These are phyloP conservation scores for Penicillium canescens DNA, from an alignment of 495 filamentous ascomycete genomes.

Conservation along the genomic window DNA sequence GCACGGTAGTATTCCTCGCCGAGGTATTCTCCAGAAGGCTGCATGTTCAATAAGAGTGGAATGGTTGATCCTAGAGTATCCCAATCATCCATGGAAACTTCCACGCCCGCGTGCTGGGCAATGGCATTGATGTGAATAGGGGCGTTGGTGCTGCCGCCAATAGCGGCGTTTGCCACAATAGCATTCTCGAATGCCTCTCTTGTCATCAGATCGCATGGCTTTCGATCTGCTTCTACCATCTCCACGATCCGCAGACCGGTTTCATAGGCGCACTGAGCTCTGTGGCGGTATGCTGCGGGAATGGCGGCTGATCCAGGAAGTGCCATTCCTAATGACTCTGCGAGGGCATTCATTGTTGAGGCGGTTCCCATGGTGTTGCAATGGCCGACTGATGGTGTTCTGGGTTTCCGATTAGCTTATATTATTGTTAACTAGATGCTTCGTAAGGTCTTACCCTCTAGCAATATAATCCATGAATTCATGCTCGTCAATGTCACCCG, in stretches of 20 bases:
- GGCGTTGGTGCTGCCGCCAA: constrained; percentile 58
- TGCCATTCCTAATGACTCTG: constrained; percentile 58
- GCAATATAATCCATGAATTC: constrained; percentile 52
- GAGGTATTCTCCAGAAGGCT: constrained; percentile 52
- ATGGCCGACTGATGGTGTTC: constrained; percentile 52
- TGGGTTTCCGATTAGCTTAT: constrained; percentile 16
- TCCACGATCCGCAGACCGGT: constrained; percentile 55
- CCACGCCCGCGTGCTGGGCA: constrained; percentile 53
- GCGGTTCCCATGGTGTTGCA: constrained; percentile 62
- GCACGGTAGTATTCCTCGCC: constrained; percentile 56
- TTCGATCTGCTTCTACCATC: constrained; percentile 54
- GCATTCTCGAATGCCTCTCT: constrained; percentile 57
- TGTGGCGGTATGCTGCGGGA: constrained; percentile 52
- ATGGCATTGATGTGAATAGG: constrained; percentile 58
- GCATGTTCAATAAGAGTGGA: constrained; percentile 55
- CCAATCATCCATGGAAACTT: constrained; percentile 54
- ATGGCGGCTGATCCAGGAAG: constrained; percentile 56
- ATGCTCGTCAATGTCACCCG: constrained; percentile 50
- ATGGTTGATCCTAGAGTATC: constrained; percentile 49
- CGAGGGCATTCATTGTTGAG: constrained; percentile 58
- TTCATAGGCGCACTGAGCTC: constrained; percentile 54
- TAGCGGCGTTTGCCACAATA: constrained; percentile 53
- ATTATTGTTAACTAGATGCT: not conserved
- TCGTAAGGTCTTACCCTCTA: constrained; percentile 33
- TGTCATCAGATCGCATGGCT: constrained; percentile 58